phyloP scores from a whole-genome alignment of 306 rosid genomes.

The Pyrus bretschneideri region DNA sequence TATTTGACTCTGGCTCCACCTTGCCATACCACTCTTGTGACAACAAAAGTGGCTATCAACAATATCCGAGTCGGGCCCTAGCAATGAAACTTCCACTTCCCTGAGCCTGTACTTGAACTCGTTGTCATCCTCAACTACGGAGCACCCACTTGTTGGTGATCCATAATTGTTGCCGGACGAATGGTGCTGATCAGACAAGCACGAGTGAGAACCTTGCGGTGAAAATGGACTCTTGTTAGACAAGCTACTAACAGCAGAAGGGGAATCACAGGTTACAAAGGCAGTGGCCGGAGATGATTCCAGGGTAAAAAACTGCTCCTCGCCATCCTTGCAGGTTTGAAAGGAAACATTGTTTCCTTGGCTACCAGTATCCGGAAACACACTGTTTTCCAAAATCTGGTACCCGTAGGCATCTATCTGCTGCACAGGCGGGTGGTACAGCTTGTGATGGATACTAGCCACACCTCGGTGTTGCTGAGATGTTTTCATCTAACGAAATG shows the following conservation, averaged over 20 bases:
- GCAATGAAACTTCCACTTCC: constrained; percentile 54
- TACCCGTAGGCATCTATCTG: constrained; percentile 31
- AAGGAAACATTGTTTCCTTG: constrained; percentile 56
- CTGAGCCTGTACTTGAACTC: constrained; percentile 50
- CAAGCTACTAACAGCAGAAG: constrained; percentile 68
- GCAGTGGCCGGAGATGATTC: constrained; percentile 51
- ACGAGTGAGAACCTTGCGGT: constrained; percentile 62
- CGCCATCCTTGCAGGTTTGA: constrained; percentile 40
- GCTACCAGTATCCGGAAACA: constrained; percentile 38
- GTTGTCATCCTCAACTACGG: constrained; percentile 42
- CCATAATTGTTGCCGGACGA: constrained; percentile 53
- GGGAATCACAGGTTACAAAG: constrained; percentile 44
- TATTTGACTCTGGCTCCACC: constrained; percentile 31
- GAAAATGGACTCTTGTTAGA: constrained; percentile 64
- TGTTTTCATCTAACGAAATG: constrained; percentile 44
- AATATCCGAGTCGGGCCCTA: constrained; percentile 65
- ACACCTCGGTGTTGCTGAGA: constrained; percentile 38
- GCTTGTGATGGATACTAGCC: constrained; percentile 25
- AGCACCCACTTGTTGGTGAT: constrained; percentile 67
- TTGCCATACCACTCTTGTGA: constrained; percentile 21
- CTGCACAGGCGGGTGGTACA: constrained; percentile 47
- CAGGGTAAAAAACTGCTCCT: constrained; percentile 55
- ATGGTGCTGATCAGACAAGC: constrained; percentile 63
- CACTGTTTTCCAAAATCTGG: constrained; percentile 48
- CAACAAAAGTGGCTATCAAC: constrained; percentile 43